phyloP scores from a whole-genome alignment of 1,284 basidiomycete species.

The Irpex lacteus region DNA sequence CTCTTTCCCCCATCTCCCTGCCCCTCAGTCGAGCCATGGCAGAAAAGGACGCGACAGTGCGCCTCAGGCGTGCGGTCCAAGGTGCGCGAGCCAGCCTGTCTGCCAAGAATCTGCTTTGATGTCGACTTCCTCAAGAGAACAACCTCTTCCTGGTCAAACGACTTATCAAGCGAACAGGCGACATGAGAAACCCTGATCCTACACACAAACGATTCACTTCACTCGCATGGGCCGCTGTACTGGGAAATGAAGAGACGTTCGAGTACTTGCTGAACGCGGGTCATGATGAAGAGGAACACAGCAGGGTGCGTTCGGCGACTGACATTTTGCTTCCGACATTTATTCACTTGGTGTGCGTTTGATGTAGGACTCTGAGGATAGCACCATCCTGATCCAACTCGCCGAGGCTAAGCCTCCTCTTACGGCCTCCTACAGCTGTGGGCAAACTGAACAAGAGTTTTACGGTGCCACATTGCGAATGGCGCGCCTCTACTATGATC shows the following conservation, averaged over 20 bases:
- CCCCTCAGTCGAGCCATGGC: slow-evolving; percentile 49
- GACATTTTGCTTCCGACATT: not conserved
- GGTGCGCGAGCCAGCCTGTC: slow-evolving; percentile 38
- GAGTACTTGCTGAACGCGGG: slow-evolving; percentile 81
- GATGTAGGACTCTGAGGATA: slow-evolving; percentile 81
- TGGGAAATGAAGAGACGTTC: slow-evolving; percentile 86
- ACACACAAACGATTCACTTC: slow-evolving; percentile 75
- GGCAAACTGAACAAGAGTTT: slow-evolving; percentile 53
- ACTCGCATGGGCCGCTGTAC: slow-evolving; percentile 83
- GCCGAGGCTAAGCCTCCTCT: slow-evolving; percentile 68
- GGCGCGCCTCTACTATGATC: slow-evolving; percentile 78
- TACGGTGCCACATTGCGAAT: slow-evolving; percentile 73
- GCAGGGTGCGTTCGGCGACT: slow-evolving; percentile 58
- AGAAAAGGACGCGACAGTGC: slow-evolving; percentile 73
- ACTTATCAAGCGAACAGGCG: slow-evolving; percentile 67
- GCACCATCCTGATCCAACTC: slow-evolving; percentile 86
- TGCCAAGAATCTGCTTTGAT: slow-evolving; percentile 19
- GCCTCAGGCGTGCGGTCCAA: slow-evolving; percentile 78
- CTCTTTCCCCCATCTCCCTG: slow-evolving; percentile 13
- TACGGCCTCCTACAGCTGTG: slow-evolving; percentile 43
- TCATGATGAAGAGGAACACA: slow-evolving; percentile 89
- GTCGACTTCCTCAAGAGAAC: slow-evolving; percentile 60
- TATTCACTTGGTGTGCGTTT: not conserved
- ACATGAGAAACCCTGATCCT: slow-evolving; percentile 87
- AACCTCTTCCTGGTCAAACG: slow-evolving; percentile 87